Evolutionary conservation across 257 asterid genomes (phyloP).

Genomic region (Solanum chaucha): DNA sequence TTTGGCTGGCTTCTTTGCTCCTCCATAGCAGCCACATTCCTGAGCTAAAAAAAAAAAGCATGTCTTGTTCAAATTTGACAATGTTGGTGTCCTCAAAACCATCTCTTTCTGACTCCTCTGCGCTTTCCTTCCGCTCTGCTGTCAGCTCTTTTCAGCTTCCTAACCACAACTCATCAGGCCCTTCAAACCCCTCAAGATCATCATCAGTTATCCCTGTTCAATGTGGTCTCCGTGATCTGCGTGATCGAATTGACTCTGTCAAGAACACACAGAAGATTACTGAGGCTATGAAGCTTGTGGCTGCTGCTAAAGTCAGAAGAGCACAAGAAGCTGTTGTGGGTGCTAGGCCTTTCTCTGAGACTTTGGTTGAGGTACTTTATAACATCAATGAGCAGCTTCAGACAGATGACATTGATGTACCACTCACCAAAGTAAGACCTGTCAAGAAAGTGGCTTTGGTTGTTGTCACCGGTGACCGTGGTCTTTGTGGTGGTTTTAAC

Average conservation of each 20-base stretch:
- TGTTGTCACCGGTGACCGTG: slow-evolving; percentile 91
- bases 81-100: slow-evolving; percentile 74
- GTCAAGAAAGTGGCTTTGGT: slow-evolving; percentile 88
- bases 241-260: slow-evolving; percentile 67
- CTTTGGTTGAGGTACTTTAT: slow-evolving; percentile 84
- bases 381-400: slow-evolving; percentile 90
- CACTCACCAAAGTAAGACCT: slow-evolving; percentile 63
- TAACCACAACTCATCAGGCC: slow-evolving; percentile 9
- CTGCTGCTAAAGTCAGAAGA: slow-evolving; percentile 89
- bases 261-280: slow-evolving; percentile 92
- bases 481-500: slow-evolving; percentile 88
- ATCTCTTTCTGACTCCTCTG: slow-evolving; percentile 48
- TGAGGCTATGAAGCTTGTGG: slow-evolving; percentile 95
- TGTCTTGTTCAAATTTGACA: slow-evolving; percentile 78
- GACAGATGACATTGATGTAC: slow-evolving; percentile 65
- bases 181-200: slow-evolving; percentile 30
- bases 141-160: slow-evolving; percentile 60
- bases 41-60: slow-evolving; percentile 14
- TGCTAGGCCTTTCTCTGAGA: slow-evolving; percentile 80
- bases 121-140: slow-evolving; percentile 57
- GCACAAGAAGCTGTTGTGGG: slow-evolving; percentile 95
- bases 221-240: slow-evolving; percentile 74
- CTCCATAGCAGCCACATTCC: slow-evolving; percentile 21
- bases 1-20: slow-evolving; percentile 4
- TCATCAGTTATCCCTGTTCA: slow-evolving; percentile 47